Conservation (phyloP, 345 rosid species). For the Salix purpurea region DNA sequence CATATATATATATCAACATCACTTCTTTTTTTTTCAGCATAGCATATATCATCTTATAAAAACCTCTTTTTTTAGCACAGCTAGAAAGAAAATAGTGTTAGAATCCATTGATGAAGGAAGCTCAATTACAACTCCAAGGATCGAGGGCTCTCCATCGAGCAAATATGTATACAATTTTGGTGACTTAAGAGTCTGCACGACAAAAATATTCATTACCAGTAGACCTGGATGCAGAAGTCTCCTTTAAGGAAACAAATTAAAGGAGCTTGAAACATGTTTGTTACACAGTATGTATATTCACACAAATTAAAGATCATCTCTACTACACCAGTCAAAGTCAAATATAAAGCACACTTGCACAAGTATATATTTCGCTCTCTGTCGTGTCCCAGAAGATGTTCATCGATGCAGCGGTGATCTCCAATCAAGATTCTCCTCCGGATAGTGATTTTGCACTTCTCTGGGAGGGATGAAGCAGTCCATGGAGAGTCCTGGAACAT, state of each 20-base stretch:
- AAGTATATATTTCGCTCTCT: not conserved
- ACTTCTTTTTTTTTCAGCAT: no score
- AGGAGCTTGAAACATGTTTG: not conserved
- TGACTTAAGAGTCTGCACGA: not conserved
- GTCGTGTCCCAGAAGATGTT: not conserved
- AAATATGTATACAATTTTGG: not conserved
- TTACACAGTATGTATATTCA: not conserved
- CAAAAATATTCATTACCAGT: not conserved
- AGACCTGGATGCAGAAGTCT: not conserved
- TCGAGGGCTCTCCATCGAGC: not conserved
- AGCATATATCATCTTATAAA: no score
- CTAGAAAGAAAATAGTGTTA: no score
- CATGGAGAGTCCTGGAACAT: conserved; percentile 66
- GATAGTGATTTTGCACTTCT: conserved; percentile 47
- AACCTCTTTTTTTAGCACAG: no score
- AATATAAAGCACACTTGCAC: not conserved
- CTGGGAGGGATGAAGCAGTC: conserved; percentile 91
- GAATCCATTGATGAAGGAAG: no score
- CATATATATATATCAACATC: not conserved
- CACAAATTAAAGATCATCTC: not conserved
- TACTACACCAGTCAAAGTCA: not conserved
- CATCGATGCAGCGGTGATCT: conserved; percentile 26
- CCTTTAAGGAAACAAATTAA: not conserved
- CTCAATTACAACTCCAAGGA: not conserved
- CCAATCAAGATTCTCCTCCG: conserved; percentile 37